These are phyloP conservation scores for Colletotrichum spinosum DNA, from an alignment of 2,329 filamentous ascomycete species.

Conservation along the genomic window DNA sequence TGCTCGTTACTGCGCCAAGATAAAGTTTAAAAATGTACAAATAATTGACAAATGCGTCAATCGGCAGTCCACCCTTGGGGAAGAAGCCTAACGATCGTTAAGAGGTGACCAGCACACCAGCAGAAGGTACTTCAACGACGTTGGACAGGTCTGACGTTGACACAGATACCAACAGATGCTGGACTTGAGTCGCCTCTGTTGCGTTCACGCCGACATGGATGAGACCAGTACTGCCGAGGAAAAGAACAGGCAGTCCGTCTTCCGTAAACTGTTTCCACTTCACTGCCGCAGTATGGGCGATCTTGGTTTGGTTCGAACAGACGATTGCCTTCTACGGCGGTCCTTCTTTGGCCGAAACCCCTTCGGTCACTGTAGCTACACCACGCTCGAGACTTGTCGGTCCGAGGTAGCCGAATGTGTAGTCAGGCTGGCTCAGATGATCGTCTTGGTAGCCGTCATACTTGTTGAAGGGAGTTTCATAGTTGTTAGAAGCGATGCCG, in stretches of 20 bases:
- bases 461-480: too few species aligned
- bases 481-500: too few species aligned
- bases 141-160: background rate
- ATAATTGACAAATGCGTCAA: constrained; percentile 3
- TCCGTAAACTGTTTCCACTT: constrained; percentile 38
- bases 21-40: constrained; percentile 12
- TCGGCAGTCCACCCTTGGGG: background rate
- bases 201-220: background rate
- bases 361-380: constrained; percentile 22
- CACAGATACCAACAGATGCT: background rate
- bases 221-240: constrained; percentile 32
- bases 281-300: constrained; percentile 34
- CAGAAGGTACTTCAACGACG: background rate
- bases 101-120: background rate
- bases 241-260: constrained; percentile 40
- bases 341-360: constrained; percentile 40
- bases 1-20: constrained; percentile 3
- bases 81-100: background rate
- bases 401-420: constrained; percentile 21
- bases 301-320: constrained; percentile 39
- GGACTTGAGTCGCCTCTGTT: background rate
- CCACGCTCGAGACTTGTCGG: constrained; percentile 34
- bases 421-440: too few species aligned
- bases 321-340: constrained; percentile 41
- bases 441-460: too few species aligned